Evolutionary conservation across 306 rosid genomes (phyloP).

Genomic region (Ceratonia siliqua): DNA sequence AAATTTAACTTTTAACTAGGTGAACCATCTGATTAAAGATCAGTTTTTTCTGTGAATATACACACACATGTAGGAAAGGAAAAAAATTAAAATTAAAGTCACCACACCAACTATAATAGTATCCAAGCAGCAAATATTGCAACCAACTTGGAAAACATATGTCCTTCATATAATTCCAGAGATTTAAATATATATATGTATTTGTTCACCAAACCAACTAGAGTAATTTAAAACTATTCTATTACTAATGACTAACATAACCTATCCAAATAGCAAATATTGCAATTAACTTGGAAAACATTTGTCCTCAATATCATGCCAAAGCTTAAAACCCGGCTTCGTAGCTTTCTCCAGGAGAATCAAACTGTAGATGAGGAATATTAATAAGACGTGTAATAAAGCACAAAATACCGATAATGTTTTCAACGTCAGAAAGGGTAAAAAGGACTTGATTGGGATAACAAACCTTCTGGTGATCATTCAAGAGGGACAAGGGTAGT

Average conservation of each 20-base stretch:
- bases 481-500: conserved; percentile 75
- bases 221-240: background rate
- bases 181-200: too few species aligned
- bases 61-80: background rate
- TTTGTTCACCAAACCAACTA: background rate
- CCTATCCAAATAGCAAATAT: background rate
- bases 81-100: background rate
- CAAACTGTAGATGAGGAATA: background rate
- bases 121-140: background rate
- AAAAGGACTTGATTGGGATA: background rate
- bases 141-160: background rate
- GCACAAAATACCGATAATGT: background rate
- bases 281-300: background rate
- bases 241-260: background rate
- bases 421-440: background rate
- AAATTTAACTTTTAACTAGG: background rate
- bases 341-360: background rate
- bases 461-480: conserved; percentile 82
- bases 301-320: background rate
- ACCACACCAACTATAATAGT: too few species aligned
- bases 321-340: background rate
- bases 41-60: background rate
- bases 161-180: background rate
- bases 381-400: background rate
- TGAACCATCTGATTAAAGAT: background rate